Conservation (phyloP, 805 yeast species). For the Monosporozyma aerobia region DNA sequence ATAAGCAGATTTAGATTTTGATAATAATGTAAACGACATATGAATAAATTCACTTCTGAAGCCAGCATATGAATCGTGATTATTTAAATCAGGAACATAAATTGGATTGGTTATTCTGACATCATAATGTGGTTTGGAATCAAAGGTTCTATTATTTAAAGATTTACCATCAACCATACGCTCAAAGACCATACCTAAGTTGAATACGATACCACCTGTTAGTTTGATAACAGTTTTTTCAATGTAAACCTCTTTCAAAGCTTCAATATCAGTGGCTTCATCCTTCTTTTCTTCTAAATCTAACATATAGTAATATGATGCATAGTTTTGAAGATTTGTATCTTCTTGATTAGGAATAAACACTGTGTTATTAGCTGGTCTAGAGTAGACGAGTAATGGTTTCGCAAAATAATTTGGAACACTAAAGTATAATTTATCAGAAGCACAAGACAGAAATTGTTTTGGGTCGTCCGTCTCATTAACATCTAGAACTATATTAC, state of each 20-base stretch:
- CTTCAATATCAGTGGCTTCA: slow-evolving; percentile 10
- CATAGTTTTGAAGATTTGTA: slow-evolving; percentile 35
- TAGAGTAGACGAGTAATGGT: slow-evolving; percentile 50
- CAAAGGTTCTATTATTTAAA: slow-evolving; percentile 34
- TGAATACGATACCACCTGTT: slow-evolving; percentile 51
- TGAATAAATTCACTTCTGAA: slow-evolving; percentile 80
- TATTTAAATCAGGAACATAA: slow-evolving; percentile 34
- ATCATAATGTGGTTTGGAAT: slow-evolving; percentile 52
- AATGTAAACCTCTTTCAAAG: slow-evolving; percentile 23
- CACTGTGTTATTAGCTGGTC: slow-evolving; percentile 36
- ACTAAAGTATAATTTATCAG: slow-evolving; percentile 57
- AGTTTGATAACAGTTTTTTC: slow-evolving; percentile 50
- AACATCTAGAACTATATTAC: slow-evolving; percentile 48
- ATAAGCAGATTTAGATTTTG: slow-evolving; percentile 36
- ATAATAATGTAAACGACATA: slow-evolving; percentile 48
- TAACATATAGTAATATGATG: slow-evolving; percentile 42
- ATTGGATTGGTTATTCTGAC: slow-evolving; percentile 49
- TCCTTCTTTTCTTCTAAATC: slow-evolving; percentile 19
- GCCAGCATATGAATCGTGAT: slow-evolving; percentile 72
- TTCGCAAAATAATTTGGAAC: slow-evolving; percentile 65
- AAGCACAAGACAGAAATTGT: slow-evolving; percentile 52
- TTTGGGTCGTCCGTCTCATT: slow-evolving; percentile 63
- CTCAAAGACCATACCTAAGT: slow-evolving; percentile 51
- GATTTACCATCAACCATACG: slow-evolving; percentile 29
- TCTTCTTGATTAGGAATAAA: slow-evolving; percentile 38